Base-by-base conservation (phyloP, 352 stramenopile genomes). In the Pythium phragmiticola region DNA sequence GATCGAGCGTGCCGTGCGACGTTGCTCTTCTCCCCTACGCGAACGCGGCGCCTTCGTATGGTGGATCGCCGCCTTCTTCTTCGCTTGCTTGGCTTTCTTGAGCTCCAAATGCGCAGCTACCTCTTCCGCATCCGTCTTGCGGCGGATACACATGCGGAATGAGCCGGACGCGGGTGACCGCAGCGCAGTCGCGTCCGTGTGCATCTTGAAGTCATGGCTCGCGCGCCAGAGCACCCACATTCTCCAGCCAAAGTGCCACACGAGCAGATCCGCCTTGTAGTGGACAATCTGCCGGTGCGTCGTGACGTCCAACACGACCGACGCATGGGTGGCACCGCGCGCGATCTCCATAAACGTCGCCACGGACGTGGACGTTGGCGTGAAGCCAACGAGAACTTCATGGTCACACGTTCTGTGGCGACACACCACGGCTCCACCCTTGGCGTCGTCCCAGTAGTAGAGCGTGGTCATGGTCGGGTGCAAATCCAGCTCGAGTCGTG, bases 191-290 rank as follows among this genome's bases (percentile, higher is more conserved):
- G 45, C 7, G 26, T 54, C 21, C 2, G 21, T 21, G 11, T 43
- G 43, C 7, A 62, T 43, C 4, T 16, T 19, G 21, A n/a, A n/a
- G 8, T 34, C n/a, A 2, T 3, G 17, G 2, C 7, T 26, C 3
- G 21, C 7, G 14, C 47, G 57, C 48, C 37, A 65, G 1, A 50
- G 48, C 39, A 26, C 43, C 58, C 58, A 65, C 28, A 52, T 7
- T 1, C 37, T 14, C 16, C 52, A 33, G 3, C 2, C 11, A 9
- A 45, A 52, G 33, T 60, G 17, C 39, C 33, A 66, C 33, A 55
- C 54, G 0, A 60, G 11, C 13, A 52, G 9, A 19, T 55, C 50
- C 17, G 52, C 33, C n/a, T 41, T 39, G 28, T 26, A n/a, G 36
- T 30, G 12, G 5, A 21, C 12, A 12, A 65, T 16, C 51, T 42